These are phyloP conservation scores for Alliaria petiolata DNA, from an alignment of 345 rosid genomes.

Conservation along the genomic window DNA sequence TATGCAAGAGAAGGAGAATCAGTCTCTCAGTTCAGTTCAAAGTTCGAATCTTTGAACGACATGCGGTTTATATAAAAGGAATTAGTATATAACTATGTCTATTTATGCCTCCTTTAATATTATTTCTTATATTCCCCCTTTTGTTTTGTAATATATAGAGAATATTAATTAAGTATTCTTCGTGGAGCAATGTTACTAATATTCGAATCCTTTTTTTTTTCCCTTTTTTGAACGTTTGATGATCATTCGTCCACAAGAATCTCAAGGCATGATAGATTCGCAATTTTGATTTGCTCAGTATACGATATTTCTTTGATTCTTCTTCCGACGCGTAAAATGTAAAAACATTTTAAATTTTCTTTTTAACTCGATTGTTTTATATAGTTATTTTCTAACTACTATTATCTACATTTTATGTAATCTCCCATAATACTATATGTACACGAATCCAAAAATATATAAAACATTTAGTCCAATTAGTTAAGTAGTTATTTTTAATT, in stretches of 20 bases:
- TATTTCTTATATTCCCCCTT: slow-evolving; percentile 17
- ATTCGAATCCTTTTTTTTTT: slow-evolving; percentile 13
- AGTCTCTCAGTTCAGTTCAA: slow-evolving; percentile 16
- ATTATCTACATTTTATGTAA: too few species aligned
- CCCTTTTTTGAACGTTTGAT: slow-evolving; percentile 18
- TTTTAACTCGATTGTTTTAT: too few species aligned
- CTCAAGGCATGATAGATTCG: slow-evolving; percentile 13
- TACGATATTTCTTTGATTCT: not conserved
- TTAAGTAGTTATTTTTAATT: too few species aligned
- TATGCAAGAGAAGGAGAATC: not conserved
- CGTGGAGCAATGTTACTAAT: slow-evolving; percentile 24
- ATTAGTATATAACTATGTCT: slow-evolving; percentile 16
- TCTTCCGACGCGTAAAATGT: not conserved
- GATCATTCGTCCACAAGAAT: slow-evolving; percentile 30
- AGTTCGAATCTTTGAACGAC: slow-evolving; percentile 33
- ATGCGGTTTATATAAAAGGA: slow-evolving; percentile 35
- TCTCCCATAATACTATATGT: too few species aligned
- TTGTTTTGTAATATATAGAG: slow-evolving; percentile 18
- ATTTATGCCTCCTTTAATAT: slow-evolving; percentile 16
- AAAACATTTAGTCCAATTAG: too few species aligned
- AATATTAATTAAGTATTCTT: slow-evolving; percentile 20
- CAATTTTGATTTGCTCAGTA: slow-evolving; percentile 1
- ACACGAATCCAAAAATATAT: too few species aligned
- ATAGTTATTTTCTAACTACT: too few species aligned
- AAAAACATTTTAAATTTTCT: too few species aligned